A percentile compares a stretch with the other conserved stretches of the same genome.
Conservation (phyloP, 768 basidiomycete genomes). For the Phanerodontia chrysosporium region DNA sequence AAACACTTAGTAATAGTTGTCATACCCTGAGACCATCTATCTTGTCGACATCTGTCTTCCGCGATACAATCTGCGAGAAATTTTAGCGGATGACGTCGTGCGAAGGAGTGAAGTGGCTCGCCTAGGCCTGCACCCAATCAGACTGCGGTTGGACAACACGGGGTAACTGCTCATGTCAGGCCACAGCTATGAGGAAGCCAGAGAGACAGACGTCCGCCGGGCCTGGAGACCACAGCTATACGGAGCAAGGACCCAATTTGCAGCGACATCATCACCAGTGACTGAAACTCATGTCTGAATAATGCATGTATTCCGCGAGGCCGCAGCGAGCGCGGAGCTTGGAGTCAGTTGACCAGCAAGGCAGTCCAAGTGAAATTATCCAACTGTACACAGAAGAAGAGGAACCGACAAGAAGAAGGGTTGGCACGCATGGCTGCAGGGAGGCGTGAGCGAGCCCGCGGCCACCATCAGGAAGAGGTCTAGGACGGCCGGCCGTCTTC, state of each 20-base stretch:
- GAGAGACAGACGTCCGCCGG: not conserved
- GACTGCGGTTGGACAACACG: no score
- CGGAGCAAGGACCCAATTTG: not conserved
- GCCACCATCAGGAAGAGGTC: not conserved
- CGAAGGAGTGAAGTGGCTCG: no score
- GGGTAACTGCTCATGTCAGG: no score
- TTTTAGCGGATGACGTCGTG: no score
- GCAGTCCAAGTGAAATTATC: not conserved
- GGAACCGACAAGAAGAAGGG: not conserved
- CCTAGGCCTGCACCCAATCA: no score
- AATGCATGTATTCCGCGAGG: conserved; percentile 1
- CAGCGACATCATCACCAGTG: not conserved
- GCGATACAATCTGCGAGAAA: no score
- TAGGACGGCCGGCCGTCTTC: conserved; percentile 12
- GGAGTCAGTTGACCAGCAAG: not conserved
- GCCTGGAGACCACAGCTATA: not conserved
- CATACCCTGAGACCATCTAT: no score
- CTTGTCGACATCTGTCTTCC: no score
- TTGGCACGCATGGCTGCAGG: not conserved
- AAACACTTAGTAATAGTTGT: no score
- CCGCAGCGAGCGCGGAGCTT: not conserved
- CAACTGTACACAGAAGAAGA: not conserved
- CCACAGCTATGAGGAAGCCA: no score
- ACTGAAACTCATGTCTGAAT: not conserved
- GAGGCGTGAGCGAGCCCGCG: not conserved